These are phyloP conservation scores for Thalassiosira mediterranea DNA, from an alignment of 352 stramenopile species.

Conservation along the genomic window DNA sequence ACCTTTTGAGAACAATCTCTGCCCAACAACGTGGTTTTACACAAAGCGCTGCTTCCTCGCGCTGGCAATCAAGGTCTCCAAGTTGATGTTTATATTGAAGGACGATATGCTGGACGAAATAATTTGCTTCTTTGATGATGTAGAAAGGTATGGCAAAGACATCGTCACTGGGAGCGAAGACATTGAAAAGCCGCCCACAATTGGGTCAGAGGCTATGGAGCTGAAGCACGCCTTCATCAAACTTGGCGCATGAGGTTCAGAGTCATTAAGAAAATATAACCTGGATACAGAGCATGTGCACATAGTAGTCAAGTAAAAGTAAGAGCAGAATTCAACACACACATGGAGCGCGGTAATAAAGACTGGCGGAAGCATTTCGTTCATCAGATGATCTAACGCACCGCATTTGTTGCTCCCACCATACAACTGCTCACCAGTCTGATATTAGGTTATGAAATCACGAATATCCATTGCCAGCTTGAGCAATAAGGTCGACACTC, in stretches of 20 bases:
- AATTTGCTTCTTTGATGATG: slow-evolving; percentile 88
- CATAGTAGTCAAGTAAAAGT: too few relatives aligned
- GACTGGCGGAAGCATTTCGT: too few relatives aligned
- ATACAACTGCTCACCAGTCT: too few relatives aligned
- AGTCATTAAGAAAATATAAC: background rate
- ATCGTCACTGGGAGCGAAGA: slow-evolving; percentile 25
- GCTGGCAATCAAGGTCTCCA: slow-evolving; percentile 91
- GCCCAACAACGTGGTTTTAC: slow-evolving; percentile 95
- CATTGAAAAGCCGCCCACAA: slow-evolving; percentile 82
- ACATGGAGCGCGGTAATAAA: too few relatives aligned
- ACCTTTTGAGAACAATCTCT: slow-evolving; percentile 95
- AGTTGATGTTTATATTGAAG: slow-evolving; percentile 94
- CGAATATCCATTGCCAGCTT: too few relatives aligned
- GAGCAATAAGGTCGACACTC: too few relatives aligned
- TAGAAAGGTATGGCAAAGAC: slow-evolving; percentile 62
- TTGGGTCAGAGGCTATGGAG: slow-evolving; percentile 92
- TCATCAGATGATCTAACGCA: too few relatives aligned
- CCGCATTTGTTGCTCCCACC: too few relatives aligned
- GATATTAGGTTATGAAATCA: too few relatives aligned
- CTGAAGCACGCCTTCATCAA: slow-evolving; percentile 94
- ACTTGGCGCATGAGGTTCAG: slow-evolving; percentile 18
- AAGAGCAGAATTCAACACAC: too few relatives aligned
- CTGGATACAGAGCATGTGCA: too few relatives aligned
- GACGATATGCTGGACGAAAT: slow-evolving; percentile 87
- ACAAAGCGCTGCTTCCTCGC: slow-evolving; percentile 94